These are phyloP conservation scores for Dendrothele bispora DNA, from an alignment of 768 basidiomycete genomes.

Conservation along the genomic window DNA sequence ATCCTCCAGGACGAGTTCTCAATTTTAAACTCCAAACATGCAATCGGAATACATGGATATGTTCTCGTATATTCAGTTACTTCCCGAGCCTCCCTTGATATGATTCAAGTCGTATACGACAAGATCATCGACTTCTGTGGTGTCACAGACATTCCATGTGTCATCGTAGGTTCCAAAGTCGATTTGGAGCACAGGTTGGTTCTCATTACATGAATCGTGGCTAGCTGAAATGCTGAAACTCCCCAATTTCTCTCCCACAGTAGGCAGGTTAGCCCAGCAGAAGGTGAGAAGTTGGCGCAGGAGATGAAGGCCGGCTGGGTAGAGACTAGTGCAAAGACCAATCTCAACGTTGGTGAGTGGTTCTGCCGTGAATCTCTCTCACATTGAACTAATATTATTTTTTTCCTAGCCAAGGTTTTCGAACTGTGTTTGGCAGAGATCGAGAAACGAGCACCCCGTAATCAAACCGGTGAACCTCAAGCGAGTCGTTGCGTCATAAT, in stretches of 20 bases:
- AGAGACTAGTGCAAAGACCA: conserved; percentile 87
- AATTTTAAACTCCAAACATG: conserved; percentile 89
- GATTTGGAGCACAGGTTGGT: conserved; percentile 74
- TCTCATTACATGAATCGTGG: not conserved
- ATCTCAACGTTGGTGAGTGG: conserved; percentile 83
- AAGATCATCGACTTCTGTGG: conserved; percentile 91
- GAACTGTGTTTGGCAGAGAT: conserved; percentile 83
- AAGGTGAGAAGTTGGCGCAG: conserved; percentile 75
- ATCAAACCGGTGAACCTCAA: conserved; percentile 43
- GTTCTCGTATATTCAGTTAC: conserved; percentile 95
- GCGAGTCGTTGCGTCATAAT: conserved; percentile 51
- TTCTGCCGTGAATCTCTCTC: conserved; percentile 1
- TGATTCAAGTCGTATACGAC: conserved; percentile 91
- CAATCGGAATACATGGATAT: conserved; percentile 96
- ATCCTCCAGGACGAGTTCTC: conserved; percentile 86
- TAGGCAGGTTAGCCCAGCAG: conserved; percentile 74
- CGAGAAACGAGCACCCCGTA: conserved; percentile 60
- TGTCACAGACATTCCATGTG: conserved; percentile 82
- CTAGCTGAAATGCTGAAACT: not conserved
- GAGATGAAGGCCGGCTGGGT: conserved; percentile 76
- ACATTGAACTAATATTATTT: conserved; percentile 3
- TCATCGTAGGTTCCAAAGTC: conserved; percentile 90
- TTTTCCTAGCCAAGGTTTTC: conserved; percentile 69
- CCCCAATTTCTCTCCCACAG: conserved; percentile 22
- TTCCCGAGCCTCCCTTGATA: conserved; percentile 87